phyloP scores from a whole-genome alignment of 306 rosid genomes.

The Dicorynia guianensis region DNA sequence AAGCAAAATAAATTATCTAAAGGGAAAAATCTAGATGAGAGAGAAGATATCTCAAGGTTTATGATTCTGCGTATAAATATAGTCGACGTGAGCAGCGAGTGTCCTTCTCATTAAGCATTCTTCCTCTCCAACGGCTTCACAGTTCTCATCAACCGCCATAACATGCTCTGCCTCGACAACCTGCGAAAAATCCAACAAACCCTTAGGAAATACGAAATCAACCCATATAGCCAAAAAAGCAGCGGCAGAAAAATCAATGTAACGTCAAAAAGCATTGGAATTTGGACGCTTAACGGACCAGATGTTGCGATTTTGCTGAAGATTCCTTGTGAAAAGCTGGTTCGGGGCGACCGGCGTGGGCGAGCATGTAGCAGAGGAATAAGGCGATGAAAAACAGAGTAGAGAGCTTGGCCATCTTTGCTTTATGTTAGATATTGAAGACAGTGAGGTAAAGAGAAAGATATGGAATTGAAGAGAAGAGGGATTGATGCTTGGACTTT shows the following conservation, averaged over 20 bases:
- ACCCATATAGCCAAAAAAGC: neutral
- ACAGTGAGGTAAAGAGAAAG: neutral
- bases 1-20: too few species aligned
- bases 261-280: neutral
- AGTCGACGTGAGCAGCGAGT: slow-evolving; percentile 58
- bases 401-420: slow-evolving; percentile 44
- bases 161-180: slow-evolving; percentile 13
- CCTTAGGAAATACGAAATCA: neutral
- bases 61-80: slow-evolving; percentile 59
- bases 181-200: neutral
- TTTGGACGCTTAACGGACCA: slow-evolving; percentile 25
- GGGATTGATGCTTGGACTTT: slow-evolving; percentile 34
- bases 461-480: slow-evolving; percentile 11
- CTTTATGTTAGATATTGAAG: slow-evolving; percentile 17
- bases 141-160: slow-evolving; percentile 35
- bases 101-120: slow-evolving; percentile 67
- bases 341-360: slow-evolving; percentile 44
- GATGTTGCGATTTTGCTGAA: neutral
- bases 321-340: slow-evolving; percentile 37
- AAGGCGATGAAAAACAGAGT: slow-evolving; percentile 44
- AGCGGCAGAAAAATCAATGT: neutral
- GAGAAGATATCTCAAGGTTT: slow-evolving; percentile 46
- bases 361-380: slow-evolving; percentile 40
- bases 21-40: too few species aligned
- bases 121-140: slow-evolving; percentile 50